Evolutionary conservation across 768 basidiomycete genomes (phyloP).

Genomic region (Porphyrellus cyaneotinctus): DNA sequence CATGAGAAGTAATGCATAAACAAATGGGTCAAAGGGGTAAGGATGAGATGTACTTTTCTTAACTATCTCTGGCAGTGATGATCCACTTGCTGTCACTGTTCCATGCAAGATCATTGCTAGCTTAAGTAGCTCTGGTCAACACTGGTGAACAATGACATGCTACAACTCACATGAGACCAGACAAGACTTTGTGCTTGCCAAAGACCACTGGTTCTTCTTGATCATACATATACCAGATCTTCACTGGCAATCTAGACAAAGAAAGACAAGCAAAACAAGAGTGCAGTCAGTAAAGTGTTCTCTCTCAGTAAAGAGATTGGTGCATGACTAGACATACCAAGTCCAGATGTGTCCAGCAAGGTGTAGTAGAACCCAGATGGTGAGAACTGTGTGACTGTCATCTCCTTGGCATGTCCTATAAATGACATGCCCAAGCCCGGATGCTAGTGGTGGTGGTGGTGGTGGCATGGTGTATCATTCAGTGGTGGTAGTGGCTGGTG

Average conservation of each 20-base stretch:
- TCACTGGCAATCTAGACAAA: constrained; percentile 45
- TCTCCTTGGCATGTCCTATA: constrained; percentile 74
- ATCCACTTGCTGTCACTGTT: constrained; percentile 96
- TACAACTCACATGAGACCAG: constrained; percentile 59
- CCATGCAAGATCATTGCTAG: constrained; percentile 92
- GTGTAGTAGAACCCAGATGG: constrained; percentile 96
- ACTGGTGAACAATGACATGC: not conserved
- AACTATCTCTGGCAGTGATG: constrained; percentile 88
- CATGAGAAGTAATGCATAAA: not conserved
- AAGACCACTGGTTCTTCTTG: constrained; percentile 81
- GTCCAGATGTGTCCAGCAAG: constrained; percentile 79
- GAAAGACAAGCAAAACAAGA: not conserved
- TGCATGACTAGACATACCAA: constrained; percentile 49
- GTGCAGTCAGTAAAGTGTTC: not conserved
- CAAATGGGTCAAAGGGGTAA: no score
- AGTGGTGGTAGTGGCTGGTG: no score
- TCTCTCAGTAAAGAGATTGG: no score
- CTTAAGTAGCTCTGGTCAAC: not conserved
- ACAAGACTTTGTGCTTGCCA: constrained; percentile 71
- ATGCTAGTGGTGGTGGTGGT: no score
- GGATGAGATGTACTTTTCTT: constrained; percentile 59
- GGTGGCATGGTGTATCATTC: no score
- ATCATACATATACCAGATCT: constrained; percentile 94
- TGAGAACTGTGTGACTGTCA: constrained; percentile 87
- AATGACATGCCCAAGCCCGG: constrained; percentile 61